A percentile compares a stretch with the other conserved stretches of the same genome.
Evolutionary conservation across 495 filamentous ascomycete genomes (phyloP).

Genomic region (Hyaloscypha bicolor): DNA sequence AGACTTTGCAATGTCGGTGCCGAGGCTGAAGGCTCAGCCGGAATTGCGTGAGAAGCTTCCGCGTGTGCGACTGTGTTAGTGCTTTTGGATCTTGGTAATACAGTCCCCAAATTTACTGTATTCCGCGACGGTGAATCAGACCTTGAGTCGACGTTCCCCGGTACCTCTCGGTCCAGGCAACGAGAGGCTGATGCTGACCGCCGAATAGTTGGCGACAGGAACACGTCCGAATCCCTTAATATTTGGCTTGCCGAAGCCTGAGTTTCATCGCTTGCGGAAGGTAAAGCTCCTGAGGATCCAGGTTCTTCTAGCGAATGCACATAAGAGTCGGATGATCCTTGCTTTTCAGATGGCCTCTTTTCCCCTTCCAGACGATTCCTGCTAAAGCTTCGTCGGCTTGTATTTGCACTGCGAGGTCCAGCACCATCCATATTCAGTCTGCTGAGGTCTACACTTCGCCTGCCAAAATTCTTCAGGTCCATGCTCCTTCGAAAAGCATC

Average conservation of each 20-base stretch:
- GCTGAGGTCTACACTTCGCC: constrained; percentile 53
- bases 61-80: constrained; percentile 42
- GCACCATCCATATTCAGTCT: constrained; percentile 41
- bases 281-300: constrained; percentile 58
- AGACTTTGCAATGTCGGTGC: constrained; percentile 70
- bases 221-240: constrained; percentile 81
- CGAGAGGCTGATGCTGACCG: constrained; percentile 45
- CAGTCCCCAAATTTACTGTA: background rate
- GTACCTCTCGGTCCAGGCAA: constrained; percentile 13
- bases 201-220: constrained; percentile 78
- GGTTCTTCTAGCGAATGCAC: constrained; percentile 72
- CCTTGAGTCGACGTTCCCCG: background rate
- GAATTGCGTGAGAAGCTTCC: constrained; percentile 33
- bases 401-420: constrained; percentile 60
- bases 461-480: constrained; percentile 47
- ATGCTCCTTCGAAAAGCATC: constrained; percentile 45
- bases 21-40: constrained; percentile 38
- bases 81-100: constrained; percentile 21
- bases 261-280: constrained; percentile 75
- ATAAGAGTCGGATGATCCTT: constrained; percentile 76
- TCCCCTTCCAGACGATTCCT: constrained; percentile 40
- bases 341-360: constrained; percentile 52
- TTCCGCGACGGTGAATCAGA: constrained; percentile 23
- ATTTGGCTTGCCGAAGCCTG: constrained; percentile 88
- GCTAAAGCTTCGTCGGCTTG: constrained; percentile 51